Conservation (phyloP, 148 eudicot species). For the Rhododendron simsii region DNA sequence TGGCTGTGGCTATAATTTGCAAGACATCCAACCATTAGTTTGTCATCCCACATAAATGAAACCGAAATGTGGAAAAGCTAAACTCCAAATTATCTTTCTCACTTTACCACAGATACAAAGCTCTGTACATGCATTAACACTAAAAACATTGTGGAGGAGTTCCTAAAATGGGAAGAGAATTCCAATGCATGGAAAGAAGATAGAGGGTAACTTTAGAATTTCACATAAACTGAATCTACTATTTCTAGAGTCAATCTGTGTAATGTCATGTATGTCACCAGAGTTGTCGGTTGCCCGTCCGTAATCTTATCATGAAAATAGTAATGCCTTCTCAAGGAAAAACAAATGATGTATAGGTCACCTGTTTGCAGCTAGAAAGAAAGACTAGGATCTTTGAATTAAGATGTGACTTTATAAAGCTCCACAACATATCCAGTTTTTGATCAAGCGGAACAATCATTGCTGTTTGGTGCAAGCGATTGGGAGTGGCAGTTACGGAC, state of each 20-base stretch:
- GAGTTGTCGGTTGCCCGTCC: not conserved
- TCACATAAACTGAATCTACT: not conserved
- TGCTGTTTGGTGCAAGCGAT: conserved; percentile 61
- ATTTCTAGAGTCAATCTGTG: not conserved
- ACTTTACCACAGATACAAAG: not conserved
- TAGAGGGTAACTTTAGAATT: not conserved
- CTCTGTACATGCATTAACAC: not conserved
- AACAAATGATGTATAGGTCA: conserved; percentile 13
- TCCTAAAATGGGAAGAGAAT: not conserved
- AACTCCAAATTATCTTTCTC: not conserved
- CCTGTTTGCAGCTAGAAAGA: conserved; percentile 93
- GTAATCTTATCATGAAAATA: not conserved
- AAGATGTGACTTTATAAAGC: conserved; percentile 79
- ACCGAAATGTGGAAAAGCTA: not conserved
- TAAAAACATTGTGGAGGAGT: not conserved
- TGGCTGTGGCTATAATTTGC: not conserved
- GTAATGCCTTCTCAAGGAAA: not conserved
- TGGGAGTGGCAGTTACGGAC: conserved; percentile 75
- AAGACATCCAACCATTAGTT: not conserved
- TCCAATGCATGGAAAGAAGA: not conserved
- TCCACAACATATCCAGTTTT: conserved; percentile 87
- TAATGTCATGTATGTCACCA: not conserved
- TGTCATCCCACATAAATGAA: not conserved
- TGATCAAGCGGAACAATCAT: conserved; percentile 71
- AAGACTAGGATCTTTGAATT: conserved; percentile 82